A percentile compares a stretch with the other conserved stretches of the same genome.
These are phyloP conservation scores for Poa pratensis DNA, from an alignment of 176 grass and related monocot genomes.

Conservation along the genomic window DNA sequence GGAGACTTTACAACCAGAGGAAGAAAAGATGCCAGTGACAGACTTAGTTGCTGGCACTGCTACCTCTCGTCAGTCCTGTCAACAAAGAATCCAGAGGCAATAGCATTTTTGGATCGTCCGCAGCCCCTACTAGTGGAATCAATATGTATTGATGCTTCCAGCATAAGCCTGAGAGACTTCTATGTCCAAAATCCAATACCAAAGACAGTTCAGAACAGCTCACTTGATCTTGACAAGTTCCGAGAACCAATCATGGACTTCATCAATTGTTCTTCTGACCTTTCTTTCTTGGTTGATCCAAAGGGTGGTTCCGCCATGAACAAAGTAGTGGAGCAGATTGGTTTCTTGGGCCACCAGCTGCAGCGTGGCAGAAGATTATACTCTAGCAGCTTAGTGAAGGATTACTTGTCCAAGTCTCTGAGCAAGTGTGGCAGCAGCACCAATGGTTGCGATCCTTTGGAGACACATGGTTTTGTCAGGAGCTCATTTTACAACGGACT, in stretches of 20 bases:
- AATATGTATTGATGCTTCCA: conserved; percentile 61
- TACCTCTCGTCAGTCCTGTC: conserved; percentile 43
- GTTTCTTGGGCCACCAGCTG: conserved; percentile 68
- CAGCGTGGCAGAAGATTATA: conserved; percentile 47
- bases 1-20: conserved; percentile 30
- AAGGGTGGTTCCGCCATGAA: conserved; percentile 48
- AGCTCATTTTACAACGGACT: conserved; percentile 63
- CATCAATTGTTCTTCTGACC: conserved; percentile 37
- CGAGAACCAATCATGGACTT: conserved; percentile 44
- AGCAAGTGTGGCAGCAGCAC: conserved; percentile 17
- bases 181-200: conserved; percentile 31
- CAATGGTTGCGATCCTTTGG: conserved; percentile 23
- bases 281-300: conserved; percentile 53
- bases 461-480: conserved; percentile 47
- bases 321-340: conserved; percentile 75
- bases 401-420: conserved; percentile 48
- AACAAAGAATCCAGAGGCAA: conserved; percentile 45
- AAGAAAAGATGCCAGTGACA: conserved; percentile 38
- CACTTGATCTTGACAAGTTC: conserved; percentile 40
- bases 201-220: conserved; percentile 24
- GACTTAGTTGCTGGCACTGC: conserved; percentile 33
- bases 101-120: conserved; percentile 56
- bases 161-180: conserved; percentile 60
- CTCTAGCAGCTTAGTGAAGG: conserved; percentile 55
- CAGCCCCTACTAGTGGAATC: conserved; percentile 73